A percentile compares a stretch with the other conserved stretches of the same genome.
Conservation (phyloP, 148 eudicot species). For the Hydrangea macrophylla region DNA sequence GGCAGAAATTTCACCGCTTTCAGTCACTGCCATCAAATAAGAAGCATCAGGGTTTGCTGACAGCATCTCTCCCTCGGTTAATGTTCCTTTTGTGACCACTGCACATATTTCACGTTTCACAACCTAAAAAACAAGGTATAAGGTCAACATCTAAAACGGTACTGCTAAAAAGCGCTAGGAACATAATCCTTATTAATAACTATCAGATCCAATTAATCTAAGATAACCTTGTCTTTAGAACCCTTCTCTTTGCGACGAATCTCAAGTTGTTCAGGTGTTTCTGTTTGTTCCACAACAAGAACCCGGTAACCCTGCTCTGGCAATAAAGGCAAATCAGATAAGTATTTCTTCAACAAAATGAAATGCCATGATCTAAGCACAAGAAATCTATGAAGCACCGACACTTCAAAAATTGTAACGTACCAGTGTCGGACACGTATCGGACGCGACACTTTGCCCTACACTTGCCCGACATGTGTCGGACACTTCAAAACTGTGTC, state of each 20-base stretch:
- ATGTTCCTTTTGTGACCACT: slow-evolving; percentile 88
- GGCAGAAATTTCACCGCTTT: slow-evolving; percentile 42
- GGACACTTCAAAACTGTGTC: too few species aligned
- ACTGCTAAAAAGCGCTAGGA: neutral
- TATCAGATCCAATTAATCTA: neutral
- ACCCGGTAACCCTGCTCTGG: slow-evolving; percentile 84
- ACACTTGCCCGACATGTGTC: too few species aligned
- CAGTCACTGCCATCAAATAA: slow-evolving; percentile 72
- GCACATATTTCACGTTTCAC: slow-evolving; percentile 96
- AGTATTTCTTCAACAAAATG: neutral
- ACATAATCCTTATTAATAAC: neutral
- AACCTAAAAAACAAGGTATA: slow-evolving; percentile 44
- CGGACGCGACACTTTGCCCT: too few species aligned
- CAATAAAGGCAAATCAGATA: slow-evolving; percentile 11
- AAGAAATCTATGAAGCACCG: too few species aligned
- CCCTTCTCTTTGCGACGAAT: slow-evolving; percentile 79
- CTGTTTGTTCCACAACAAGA: slow-evolving; percentile 98
- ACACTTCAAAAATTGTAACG: too few species aligned
- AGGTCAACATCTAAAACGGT: neutral
- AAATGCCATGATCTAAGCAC: slow-evolving; percentile 1
- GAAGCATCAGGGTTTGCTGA: slow-evolving; percentile 84
- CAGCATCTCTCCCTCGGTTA: slow-evolving; percentile 89
- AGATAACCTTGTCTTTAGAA: slow-evolving; percentile 85
- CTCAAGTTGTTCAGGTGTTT: slow-evolving; percentile 95
- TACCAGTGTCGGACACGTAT: too few species aligned